phyloP scores from a whole-genome alignment of 1,284 basidiomycete species.

The Tremellales sp. region DNA sequence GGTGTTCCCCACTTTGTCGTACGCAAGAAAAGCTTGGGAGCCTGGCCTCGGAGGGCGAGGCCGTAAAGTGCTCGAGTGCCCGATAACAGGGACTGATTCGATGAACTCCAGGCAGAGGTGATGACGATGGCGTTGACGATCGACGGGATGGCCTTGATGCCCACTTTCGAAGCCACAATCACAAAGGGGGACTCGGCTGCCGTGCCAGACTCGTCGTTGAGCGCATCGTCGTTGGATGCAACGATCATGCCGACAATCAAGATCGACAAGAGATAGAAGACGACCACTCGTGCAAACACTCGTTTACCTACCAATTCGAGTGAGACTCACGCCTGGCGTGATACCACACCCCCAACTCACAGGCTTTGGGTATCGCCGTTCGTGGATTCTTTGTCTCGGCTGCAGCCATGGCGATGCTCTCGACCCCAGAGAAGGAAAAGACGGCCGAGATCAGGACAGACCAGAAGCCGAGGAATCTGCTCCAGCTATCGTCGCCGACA shows the following conservation, averaged over 20 bases:
- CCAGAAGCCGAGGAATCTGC: constrained; percentile 39
- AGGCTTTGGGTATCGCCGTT: constrained; percentile 24
- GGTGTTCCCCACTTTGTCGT: constrained; percentile 52
- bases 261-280: constrained; percentile 59
- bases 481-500: constrained; percentile 30
- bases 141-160: constrained; percentile 50
- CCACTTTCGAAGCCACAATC: constrained; percentile 53
- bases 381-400: constrained; percentile 39
- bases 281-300: constrained; percentile 57
- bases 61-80: constrained; percentile 48
- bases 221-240: constrained; percentile 50
- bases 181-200: constrained; percentile 75
- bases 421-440: constrained; percentile 61
- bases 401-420: constrained; percentile 51
- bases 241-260: constrained; percentile 65
- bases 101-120: constrained; percentile 19
- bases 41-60: constrained; percentile 51
- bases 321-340: too few relatives aligned
- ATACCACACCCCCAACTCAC: too few relatives aligned
- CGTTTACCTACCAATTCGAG: too few relatives aligned
- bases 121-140: constrained; percentile 52
- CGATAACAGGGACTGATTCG: constrained; percentile 20
- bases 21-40: constrained; percentile 50
- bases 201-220: constrained; percentile 55
- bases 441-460: constrained; percentile 48